A percentile compares a stretch with the other conserved stretches of the same genome.
Evolutionary conservation across 1,284 basidiomycete species (phyloP).

Genomic region (Heterobasidion irregulare): DNA sequence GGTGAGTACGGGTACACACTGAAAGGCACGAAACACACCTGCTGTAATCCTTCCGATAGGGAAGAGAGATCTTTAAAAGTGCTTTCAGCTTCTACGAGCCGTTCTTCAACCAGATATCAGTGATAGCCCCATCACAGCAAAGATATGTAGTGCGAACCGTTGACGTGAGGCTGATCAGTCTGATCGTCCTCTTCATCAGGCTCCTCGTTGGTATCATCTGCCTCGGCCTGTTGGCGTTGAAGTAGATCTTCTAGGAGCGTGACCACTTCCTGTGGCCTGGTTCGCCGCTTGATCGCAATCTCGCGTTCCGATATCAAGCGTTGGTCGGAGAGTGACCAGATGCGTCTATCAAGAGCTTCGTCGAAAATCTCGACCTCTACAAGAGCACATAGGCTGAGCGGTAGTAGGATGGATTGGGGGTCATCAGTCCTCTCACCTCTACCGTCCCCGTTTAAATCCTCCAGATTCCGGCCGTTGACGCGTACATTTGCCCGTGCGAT

Average conservation of each 20-base stretch:
- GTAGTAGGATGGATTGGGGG: neutral
- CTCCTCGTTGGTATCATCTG: conserved; percentile 21
- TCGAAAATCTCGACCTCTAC: conserved; percentile 73
- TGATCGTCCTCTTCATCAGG: neutral
- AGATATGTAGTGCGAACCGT: neutral
- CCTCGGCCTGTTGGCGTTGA: conserved; percentile 31
- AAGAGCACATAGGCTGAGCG: neutral
- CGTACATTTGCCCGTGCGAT: conserved; percentile 65
- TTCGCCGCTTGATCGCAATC: conserved; percentile 53
- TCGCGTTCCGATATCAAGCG: conserved; percentile 59
- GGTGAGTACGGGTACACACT: neutral
- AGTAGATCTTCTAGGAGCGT: conserved; percentile 38
- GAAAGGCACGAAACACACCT: neutral
- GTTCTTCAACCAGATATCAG: neutral
- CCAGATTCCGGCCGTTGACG: conserved; percentile 72
- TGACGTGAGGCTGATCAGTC: neutral
- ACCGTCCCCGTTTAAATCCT: conserved; percentile 49
- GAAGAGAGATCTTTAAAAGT: neutral
- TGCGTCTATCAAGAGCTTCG: conserved; percentile 66
- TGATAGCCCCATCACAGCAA: neutral
- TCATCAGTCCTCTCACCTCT: conserved; percentile 29
- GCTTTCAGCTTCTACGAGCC: neutral
- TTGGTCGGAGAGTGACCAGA: conserved; percentile 65
- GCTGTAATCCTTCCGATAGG: neutral
- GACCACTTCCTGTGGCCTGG: conserved; percentile 44